A percentile compares a stretch with the other conserved stretches of the same genome.
Evolutionary conservation across 1,139 yeast genomes (phyloP).

Genomic region (Lodderomyces jiufengensis): DNA sequence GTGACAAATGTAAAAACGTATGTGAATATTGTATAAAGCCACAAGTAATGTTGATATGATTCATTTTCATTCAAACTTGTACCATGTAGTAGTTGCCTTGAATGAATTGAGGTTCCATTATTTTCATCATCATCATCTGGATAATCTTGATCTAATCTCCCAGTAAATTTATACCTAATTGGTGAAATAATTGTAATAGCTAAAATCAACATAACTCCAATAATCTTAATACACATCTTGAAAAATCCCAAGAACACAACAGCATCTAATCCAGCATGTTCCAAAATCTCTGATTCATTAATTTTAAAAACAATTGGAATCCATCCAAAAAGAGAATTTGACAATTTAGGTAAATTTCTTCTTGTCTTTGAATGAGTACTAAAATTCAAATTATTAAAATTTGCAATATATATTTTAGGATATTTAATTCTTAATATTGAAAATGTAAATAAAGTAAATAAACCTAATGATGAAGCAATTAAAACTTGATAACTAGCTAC

Average conservation of each 20-base stretch:
- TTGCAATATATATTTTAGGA: constrained; percentile 67
- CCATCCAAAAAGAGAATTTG: constrained; percentile 71
- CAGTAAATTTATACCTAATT: constrained; percentile 65
- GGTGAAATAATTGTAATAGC: constrained; percentile 73
- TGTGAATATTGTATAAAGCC: constrained; percentile 43
- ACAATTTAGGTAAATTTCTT: constrained; percentile 33
- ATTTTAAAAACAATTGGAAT: constrained; percentile 60
- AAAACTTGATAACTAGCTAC: constrained; percentile 51
- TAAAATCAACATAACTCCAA: constrained; percentile 54
- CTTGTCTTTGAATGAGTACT: constrained; percentile 44
- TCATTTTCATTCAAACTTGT: not conserved
- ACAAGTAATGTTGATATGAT: constrained; percentile 24
- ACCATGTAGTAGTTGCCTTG: not conserved
- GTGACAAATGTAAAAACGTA: constrained; percentile 39
- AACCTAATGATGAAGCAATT: constrained; percentile 62
- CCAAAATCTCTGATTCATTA: constrained; percentile 72
- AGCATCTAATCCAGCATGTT: constrained; percentile 92
- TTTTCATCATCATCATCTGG: constrained; percentile 39
- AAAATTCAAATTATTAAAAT: constrained; percentile 43
- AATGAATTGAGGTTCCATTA: constrained; percentile 6
- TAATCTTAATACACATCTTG: constrained; percentile 66
- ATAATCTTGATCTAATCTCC: constrained; percentile 53
- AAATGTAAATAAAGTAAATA: constrained; percentile 60
- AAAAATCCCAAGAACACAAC: constrained; percentile 81
- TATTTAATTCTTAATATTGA: constrained; percentile 61